A percentile compares a stretch with the other conserved stretches of the same genome.
Conservation (phyloP, 192 early-diverging fungal species). For the Linnemannia exigua region DNA sequence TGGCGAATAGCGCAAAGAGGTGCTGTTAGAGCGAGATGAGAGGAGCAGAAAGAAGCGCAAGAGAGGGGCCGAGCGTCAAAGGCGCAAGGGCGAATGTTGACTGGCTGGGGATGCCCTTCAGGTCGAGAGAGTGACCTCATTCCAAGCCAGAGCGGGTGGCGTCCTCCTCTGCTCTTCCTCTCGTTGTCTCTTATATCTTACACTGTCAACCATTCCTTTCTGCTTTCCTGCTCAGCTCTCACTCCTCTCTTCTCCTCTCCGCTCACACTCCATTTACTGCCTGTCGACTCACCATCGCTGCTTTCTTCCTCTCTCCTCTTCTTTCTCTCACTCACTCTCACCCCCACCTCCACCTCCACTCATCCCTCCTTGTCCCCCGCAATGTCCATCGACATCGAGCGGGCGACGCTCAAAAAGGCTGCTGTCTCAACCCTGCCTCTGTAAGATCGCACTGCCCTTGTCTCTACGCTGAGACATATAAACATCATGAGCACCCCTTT, state of each 20-base stretch:
- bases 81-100: not conserved
- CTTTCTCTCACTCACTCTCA: not conserved
- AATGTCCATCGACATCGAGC: slow-evolving; percentile 43
- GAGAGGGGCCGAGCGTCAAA: not conserved
- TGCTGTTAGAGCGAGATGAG: not conserved
- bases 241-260: not conserved
- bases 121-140: too few species aligned
- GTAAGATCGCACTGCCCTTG: slow-evolving; percentile 20
- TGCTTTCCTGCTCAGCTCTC: not conserved
- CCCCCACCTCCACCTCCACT: not conserved
- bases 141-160: too few species aligned
- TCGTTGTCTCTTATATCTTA: too few species aligned
- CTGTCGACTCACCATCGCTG: not conserved
- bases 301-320: not conserved
- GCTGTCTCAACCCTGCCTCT: slow-evolving; percentile 38
- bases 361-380: not conserved
- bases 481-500: not conserved
- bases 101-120: not conserved
- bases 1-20: too few species aligned
- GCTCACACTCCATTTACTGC: not conserved
- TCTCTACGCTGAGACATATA: not conserved
- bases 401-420: slow-evolving; percentile 49
- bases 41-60: not conserved
- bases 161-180: too few species aligned
- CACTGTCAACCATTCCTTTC: too few species aligned